Conservation (phyloP, 148 eudicot genomes). For the Spergularia bocconei region DNA sequence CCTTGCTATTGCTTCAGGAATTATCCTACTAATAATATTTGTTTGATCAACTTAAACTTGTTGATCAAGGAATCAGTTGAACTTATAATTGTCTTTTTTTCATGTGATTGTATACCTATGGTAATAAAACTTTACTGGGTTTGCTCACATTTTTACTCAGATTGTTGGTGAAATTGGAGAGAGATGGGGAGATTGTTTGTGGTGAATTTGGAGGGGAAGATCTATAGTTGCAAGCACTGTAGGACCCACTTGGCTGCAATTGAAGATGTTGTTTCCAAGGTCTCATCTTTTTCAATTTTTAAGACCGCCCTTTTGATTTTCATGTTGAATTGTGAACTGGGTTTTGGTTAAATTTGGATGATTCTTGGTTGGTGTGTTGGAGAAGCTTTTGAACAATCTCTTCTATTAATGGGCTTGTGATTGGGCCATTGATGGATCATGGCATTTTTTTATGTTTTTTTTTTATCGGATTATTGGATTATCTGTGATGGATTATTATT, state of each 20-base stretch:
- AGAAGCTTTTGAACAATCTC: too few species aligned
- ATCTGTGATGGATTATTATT: background rate
- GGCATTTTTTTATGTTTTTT: background rate
- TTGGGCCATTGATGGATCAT: too few species aligned
- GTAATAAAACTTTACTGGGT: background rate
- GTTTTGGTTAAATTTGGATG: conserved; percentile 9
- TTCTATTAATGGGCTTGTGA: too few species aligned
- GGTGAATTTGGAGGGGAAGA: conserved; percentile 69
- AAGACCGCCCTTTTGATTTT: conserved; percentile 8
- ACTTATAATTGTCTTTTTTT: background rate
- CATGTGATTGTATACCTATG: background rate
- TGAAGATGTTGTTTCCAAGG: conserved; percentile 74
- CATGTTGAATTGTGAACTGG: conserved; percentile 14
- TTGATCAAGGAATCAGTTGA: conserved; percentile 1
- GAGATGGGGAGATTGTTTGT: conserved; percentile 68
- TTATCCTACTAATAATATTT: conserved; percentile 5
- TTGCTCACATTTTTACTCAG: background rate
- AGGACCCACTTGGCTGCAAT: conserved; percentile 62
- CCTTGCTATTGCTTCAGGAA: conserved; percentile 21
- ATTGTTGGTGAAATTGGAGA: conserved; percentile 15
- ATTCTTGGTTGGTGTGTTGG: background rate
- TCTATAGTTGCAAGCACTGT: conserved; percentile 82
- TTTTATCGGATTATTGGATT: conserved; percentile 12
- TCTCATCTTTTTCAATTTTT: conserved; percentile 8
- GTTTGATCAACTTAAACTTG: background rate